Base-by-base conservation (phyloP, 1,139 yeast genomes). In the Zygosaccharomyces sapae region DNA sequence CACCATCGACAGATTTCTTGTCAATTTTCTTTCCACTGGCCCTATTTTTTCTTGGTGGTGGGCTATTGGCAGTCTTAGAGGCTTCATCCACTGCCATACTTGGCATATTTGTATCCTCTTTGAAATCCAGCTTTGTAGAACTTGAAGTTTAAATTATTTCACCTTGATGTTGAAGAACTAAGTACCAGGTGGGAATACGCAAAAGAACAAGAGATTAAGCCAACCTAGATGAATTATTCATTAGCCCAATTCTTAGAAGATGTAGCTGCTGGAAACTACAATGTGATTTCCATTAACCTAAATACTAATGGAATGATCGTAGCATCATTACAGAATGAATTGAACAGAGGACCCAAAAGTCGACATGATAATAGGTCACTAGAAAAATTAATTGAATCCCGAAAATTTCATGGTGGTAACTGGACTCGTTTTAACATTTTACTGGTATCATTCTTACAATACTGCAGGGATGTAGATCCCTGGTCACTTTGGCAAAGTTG, bases 371-470 rank as follows among this genome's bases (percentile, higher is more conserved):
- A 55, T 24, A 53, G 50, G 33, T 41, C 41, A 3, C 8, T 62
- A 5, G 63, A 60, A 16, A 47, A 46, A 12, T 31, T 57, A 16
- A 59, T 62, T 1, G 65, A 58, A 12, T 36, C 45, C 18, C 55
- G 53, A 34, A 50, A 46, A 38, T 54, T 54, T 35, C 55, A 56
- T 10, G 55, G 49, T 29, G 44, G 37, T 38, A 40, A 53, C 25
- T 63, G 68, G 67, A 55, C 63, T 8, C 47, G 69, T 33, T 62
- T 63, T 35, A 58, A 60, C 42, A 60, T 60, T 6, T 53, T 65
- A 56, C 48, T 62, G 2, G 48, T 43, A 1, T 55, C 65, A 0
- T 65, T 55, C 51, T 40, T 65, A 24, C 51, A 52, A 18, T 59
- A 51, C 42, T 61, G 66, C 37, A 37, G 60, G 33, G 65, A 63